These are phyloP conservation scores for Abrus precatorius DNA, from an alignment of 306 rosid genomes.

Conservation along the genomic window DNA sequence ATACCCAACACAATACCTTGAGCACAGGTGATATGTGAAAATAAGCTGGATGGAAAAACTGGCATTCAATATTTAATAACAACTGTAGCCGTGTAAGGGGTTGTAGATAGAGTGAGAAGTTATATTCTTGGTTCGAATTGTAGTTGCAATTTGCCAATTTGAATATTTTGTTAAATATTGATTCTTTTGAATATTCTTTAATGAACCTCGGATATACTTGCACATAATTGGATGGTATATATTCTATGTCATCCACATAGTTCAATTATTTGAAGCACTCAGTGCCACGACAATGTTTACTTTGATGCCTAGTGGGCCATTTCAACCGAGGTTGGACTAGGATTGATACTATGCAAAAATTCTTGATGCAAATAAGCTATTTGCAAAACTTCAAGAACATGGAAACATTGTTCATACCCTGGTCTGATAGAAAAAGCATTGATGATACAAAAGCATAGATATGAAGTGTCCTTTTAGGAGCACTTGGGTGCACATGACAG, in stretches of 20 bases:
- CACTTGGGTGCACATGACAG: slow-evolving; percentile 15
- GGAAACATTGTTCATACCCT: slow-evolving; percentile 17
- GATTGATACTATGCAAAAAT: slow-evolving; percentile 32
- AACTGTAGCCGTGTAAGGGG: neutral
- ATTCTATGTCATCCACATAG: slow-evolving; percentile 25
- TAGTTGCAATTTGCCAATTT: neutral
- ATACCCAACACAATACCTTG: too few species aligned
- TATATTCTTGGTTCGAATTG: neutral
- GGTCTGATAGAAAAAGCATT: neutral
- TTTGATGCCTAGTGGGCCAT: slow-evolving; percentile 47
- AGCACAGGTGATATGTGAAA: too few species aligned
- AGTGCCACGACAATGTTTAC: slow-evolving; percentile 10
- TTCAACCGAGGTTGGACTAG: slow-evolving; percentile 31
- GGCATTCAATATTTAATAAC: slow-evolving; percentile 38
- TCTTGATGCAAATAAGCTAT: slow-evolving; percentile 22
- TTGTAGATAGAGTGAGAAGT: neutral
- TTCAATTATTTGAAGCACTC: slow-evolving; percentile 41
- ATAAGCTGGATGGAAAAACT: neutral
- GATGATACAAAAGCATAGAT: neutral
- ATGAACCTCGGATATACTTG: slow-evolving; percentile 9
- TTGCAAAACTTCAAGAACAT: slow-evolving; percentile 35
- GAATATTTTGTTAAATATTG: neutral
- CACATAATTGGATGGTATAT: slow-evolving; percentile 39
- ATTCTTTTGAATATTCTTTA: neutral
- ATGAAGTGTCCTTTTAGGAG: neutral